phyloP scores from a whole-genome alignment of 1,284 basidiomycete genomes.

The Tilletia caries region DNA sequence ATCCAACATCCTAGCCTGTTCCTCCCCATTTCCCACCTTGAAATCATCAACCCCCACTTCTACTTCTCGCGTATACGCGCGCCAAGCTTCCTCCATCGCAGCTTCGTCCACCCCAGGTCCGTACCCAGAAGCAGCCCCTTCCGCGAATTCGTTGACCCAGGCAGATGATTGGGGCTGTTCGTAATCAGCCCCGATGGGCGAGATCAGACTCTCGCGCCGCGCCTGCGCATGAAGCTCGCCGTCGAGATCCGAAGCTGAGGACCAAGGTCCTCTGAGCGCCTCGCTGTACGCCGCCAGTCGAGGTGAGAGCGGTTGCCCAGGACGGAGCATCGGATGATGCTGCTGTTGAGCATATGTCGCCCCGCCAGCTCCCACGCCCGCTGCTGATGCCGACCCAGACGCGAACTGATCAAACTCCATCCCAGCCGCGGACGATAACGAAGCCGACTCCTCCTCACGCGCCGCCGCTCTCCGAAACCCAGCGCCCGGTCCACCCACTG shows the following conservation, averaged over 20 bases:
- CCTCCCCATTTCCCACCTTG: not conserved
- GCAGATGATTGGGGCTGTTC: too few relatives aligned
- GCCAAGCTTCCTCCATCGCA: not conserved
- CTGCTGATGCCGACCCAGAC: too few relatives aligned
- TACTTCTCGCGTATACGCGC: not conserved
- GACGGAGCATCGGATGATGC: constrained; percentile 1
- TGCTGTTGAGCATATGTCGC: too few relatives aligned
- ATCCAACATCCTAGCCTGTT: not conserved
- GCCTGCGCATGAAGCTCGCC: not conserved
- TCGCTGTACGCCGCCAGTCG: constrained; percentile 1
- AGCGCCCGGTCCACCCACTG: not conserved
- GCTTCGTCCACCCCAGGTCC: not conserved
- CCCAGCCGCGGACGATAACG: not conserved
- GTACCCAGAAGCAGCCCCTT: not conserved
- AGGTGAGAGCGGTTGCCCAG: not conserved
- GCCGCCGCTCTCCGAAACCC: not conserved
- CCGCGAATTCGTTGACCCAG: not conserved
- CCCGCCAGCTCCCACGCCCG: too few relatives aligned
- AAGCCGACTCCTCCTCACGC: not conserved
- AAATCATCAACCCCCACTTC: not conserved
- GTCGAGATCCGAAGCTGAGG: constrained; percentile 6
- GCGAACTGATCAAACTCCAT: not conserved
- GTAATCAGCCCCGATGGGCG: not conserved
- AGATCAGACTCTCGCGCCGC: not conserved
- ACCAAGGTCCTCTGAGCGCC: not conserved